Base-by-base conservation (phyloP, 352 stramenopile genomes). In the Phytophthora cactorum region DNA sequence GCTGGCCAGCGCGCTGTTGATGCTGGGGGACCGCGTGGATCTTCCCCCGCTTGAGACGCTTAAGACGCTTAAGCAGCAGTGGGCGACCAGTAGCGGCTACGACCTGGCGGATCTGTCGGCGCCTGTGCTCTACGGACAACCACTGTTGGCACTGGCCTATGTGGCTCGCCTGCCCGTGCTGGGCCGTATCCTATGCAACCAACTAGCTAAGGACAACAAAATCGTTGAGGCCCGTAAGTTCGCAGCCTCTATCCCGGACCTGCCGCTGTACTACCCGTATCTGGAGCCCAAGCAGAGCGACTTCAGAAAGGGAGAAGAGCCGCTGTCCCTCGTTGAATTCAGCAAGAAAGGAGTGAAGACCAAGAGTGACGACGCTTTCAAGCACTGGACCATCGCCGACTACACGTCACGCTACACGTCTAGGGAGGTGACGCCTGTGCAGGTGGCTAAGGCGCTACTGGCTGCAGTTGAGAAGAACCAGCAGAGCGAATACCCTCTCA, bases 191-290 rank as follows among this genome's bases (percentile, higher is more conserved):
- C 28, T 92, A 22, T 70, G 68, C 66, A 78, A 77, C 55, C 58
- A 82, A 38, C 49, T 91, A 39, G 66, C 69, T 36, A 78, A 76
- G 14, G 82, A 89, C 29, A 92, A 92, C 66, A 78, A 88, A 11
- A 84, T 91, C 63, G 27, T 89, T 45, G 69, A 82, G 47, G 77
- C 90, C 31, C 82, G 82, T 47, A 83, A 78, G 67, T 68, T 90
- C 29, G 86, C 86, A 7, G 79, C 86, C 2, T 81, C 70, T n/a
- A 73, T 94, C 22, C 68, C 79, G 5, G 72, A 96, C 51, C 58
- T 87, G 55, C 92, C 92, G 8, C 54, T 97, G 34, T 96, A 96
- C 65, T 95, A 95, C 66, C 89, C 90, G 36, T 89, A 84, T 49
- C 51, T 91, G 47, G 70, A 83, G 11, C 79, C 82, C 0, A 83